Evolutionary conservation across 2,329 filamentous ascomycete genomes (phyloP), one percentile per base, ranked within the genome.

Genomic region (Calonectria crousiana): DNA sequence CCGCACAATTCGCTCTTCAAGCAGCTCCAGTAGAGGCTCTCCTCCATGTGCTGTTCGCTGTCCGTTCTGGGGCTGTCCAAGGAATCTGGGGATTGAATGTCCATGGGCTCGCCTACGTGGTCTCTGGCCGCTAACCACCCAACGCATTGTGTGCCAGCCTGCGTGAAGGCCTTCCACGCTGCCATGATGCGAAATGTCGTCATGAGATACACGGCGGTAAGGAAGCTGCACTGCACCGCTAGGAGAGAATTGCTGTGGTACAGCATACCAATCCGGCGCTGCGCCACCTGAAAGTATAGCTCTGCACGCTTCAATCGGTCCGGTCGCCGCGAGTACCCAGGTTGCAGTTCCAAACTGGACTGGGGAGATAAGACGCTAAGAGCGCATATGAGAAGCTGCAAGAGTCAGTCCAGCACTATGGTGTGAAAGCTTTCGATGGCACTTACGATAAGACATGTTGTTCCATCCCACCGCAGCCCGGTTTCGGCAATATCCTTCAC

Each of bases 21-120:
- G 36, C 78, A 81, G 41, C 77, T 78, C 79, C 79, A 81, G 41
- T 81, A 80, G 11, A 81, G 71, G 41, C 78, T 81, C 47, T 81
- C 75, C 32, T 78, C 77, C 32, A 80, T 69, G 28, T 78, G 68
- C n/a, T 70, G 49, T 18, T 78, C 72, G 9, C 60, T 56, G 14
- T 72, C 60, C 5, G 38, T 36, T 2, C 30, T 26, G 26, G 38
- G 18, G n/a, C 52, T 44, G 8, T 51, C 53, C 18, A 56, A 14
- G 11, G 18, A 51, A n/a, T 13, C 14, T 3, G 30, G 51, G 32
- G 26, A 74, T 49, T 49, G 60, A 20, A 23, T 51, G 14, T 67
- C 62, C 23, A 36, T n/a, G 1, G 51, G n/a, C n/a, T 51, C 72
- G 14, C 60, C 38, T 6, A 64, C 41, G 32, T 71, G 58, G 10